Conservation (phyloP, 176 grass and related monocot species). For the Triticum turgidum region DNA sequence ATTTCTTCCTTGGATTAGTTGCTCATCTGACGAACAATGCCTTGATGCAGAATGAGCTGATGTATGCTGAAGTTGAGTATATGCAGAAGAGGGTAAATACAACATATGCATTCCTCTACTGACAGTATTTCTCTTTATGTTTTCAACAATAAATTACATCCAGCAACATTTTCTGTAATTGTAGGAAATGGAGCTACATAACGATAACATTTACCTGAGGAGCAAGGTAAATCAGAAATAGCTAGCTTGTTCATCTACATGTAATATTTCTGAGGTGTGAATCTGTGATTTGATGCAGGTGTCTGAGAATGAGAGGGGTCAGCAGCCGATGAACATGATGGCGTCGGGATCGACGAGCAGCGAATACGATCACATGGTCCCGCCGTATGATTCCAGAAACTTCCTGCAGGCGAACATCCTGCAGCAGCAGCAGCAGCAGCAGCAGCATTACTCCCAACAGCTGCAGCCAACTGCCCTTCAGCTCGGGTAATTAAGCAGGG, state of each 20-base stretch:
- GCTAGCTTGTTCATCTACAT: neutral
- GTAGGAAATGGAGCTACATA: conserved; percentile 73
- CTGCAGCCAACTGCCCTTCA: conserved; percentile 81
- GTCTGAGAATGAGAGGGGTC: conserved; percentile 60
- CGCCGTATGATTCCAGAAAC: conserved; percentile 77
- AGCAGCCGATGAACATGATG: conserved; percentile 72
- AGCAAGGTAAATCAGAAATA: conserved; percentile 58
- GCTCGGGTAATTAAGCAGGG: conserved; percentile 51
- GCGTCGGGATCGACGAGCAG: conserved; percentile 31
- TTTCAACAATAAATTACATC: neutral
- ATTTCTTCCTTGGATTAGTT: neutral
- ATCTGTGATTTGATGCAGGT: conserved; percentile 40
- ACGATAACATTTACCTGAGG: conserved; percentile 63
- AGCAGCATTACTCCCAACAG: conserved; percentile 65
- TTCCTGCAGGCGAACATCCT: conserved; percentile 73
- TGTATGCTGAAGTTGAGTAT: conserved; percentile 61
- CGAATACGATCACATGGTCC: conserved; percentile 63
- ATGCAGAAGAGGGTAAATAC: conserved; percentile 63
- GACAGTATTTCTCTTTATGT: neutral
- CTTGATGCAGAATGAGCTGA: conserved; percentile 66
- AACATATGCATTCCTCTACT: neutral
- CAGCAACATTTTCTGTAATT: neutral
- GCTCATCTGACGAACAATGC: neutral
- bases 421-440: conserved; percentile 48
- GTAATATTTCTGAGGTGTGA: neutral